A percentile compares a stretch with the other conserved stretches of the same genome.
Conservation (phyloP, 805 yeast genomes). For the Saturnispora ahearnii region DNA sequence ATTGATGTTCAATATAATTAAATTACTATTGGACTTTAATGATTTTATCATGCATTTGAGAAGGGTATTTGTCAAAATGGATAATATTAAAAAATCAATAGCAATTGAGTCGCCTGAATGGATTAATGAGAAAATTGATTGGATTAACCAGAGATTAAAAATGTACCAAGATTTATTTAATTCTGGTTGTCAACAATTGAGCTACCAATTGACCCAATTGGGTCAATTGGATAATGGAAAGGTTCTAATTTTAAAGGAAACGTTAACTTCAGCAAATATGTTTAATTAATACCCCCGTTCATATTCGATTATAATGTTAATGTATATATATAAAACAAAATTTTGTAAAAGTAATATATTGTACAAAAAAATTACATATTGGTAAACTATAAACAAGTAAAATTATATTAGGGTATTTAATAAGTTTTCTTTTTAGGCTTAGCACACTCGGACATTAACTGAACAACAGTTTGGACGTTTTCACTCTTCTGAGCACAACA, state of each 20-base stretch:
- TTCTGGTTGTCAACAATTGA: neutral
- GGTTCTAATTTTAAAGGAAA: slow-evolving; percentile 2
- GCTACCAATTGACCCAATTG: neutral
- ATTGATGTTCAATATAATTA: slow-evolving; percentile 1
- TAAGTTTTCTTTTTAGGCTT: slow-evolving; percentile 17
- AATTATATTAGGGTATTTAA: neutral
- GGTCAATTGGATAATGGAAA: slow-evolving; percentile 6
- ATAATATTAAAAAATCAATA: neutral
- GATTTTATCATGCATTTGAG: slow-evolving; percentile 4
- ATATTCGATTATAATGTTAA: neutral
- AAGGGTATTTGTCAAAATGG: slow-evolving; percentile 7
- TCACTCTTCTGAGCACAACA: slow-evolving; percentile 71
- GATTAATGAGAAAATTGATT: slow-evolving; percentile 1
- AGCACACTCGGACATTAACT: slow-evolving; percentile 60
- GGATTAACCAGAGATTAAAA: neutral
- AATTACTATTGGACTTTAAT: slow-evolving; percentile 1
- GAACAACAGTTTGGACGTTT: slow-evolving; percentile 61
- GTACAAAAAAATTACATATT: neutral
- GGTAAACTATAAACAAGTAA: neutral
- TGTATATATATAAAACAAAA: neutral
- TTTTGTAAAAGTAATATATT: neutral
- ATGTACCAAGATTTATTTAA: neutral
- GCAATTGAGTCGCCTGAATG: slow-evolving; percentile 1
- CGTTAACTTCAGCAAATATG: neutral
- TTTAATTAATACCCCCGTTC: neutral